Evolutionary conservation across 2,329 filamentous ascomycete genomes (phyloP).

Genomic region (Tolypocladium capitatum): DNA sequence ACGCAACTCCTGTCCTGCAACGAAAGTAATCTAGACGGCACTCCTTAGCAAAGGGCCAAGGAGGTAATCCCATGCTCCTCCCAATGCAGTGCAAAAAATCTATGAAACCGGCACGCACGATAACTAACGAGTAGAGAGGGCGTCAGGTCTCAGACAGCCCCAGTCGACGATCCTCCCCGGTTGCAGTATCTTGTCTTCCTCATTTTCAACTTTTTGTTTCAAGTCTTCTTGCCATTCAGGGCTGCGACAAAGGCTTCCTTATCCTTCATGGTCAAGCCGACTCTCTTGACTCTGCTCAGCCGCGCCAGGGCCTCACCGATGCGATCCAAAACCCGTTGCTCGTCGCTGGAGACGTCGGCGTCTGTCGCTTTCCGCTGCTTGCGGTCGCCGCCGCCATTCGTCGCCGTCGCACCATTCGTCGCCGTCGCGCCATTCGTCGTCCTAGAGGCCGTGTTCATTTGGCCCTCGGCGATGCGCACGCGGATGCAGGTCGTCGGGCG

Average conservation of each 20-base stretch:
- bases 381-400: constrained; percentile 13
- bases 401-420: constrained; percentile 19
- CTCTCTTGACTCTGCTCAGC: constrained; percentile 74
- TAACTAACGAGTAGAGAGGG: not conserved
- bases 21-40: not conserved
- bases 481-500: constrained; percentile 80
- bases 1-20: not conserved
- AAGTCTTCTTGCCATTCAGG: constrained; percentile 31
- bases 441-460: constrained; percentile 37
- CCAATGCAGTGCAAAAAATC: not conserved
- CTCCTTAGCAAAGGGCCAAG: not conserved
- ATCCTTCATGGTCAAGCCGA: constrained; percentile 70
- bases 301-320: constrained; percentile 80
- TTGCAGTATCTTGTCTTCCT: not conserved
- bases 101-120: not conserved
- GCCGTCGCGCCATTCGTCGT: no score
- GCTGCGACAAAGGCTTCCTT: constrained; percentile 72
- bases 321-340: constrained; percentile 60
- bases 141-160: not conserved
- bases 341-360: constrained; percentile 31
- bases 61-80: not conserved
- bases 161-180: not conserved
- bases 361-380: constrained; percentile 11
- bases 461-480: constrained; percentile 73
- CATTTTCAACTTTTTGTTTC: not conserved